Base-by-base conservation (phyloP, 169 alveolate species). In the Plasmodium inui region DNA sequence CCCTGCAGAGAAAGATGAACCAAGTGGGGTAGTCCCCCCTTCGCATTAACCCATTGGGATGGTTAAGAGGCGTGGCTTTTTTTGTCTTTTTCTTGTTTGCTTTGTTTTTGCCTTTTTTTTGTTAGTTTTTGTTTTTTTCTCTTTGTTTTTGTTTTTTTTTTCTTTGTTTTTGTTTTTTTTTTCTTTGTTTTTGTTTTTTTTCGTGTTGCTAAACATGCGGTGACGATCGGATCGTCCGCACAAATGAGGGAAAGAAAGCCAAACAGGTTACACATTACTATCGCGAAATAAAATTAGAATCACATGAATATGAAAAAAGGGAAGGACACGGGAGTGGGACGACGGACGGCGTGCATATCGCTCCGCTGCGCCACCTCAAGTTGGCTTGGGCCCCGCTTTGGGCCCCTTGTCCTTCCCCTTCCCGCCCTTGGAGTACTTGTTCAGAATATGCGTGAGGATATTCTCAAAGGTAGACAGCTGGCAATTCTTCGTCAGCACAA, bases 391-490 rank as follows among this genome's bases (percentile, higher is more conserved):
- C 44, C 39, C 37, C 83, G 73, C 41, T 57, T n/a, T 86, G 74
- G 0, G 44, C 26, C 30, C 37, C 19, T 79, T 76, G 50, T 88
- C 94, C 41, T 88, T 88, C 37, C 12, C 50, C 82, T 88, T 88
- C n/a, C 86, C 70, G 5, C 55, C 46, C 39, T 76, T 88, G 30
- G 94, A 61, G 37, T 88, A 88, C 34, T 88, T 88, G 32, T 88
- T 88, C 50, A 88, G 39, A 76, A 92, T 92, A 73, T 93, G 93
- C 30, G 83, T 92, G 39, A 96, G 76, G 34, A 92, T 82, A 76
- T 95, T 78, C 83, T 96, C 96, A 32, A 96, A 84, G 4, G 96
- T 85, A 32, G 88, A 85, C 14, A 96, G 39, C 19, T 93, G 97
- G 39, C 96, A 96, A 74, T 94, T 93, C 26, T 82, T 74, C 82